phyloP scores from a whole-genome alignment of 1,284 basidiomycete species.

The Neolentinus lepideus region DNA sequence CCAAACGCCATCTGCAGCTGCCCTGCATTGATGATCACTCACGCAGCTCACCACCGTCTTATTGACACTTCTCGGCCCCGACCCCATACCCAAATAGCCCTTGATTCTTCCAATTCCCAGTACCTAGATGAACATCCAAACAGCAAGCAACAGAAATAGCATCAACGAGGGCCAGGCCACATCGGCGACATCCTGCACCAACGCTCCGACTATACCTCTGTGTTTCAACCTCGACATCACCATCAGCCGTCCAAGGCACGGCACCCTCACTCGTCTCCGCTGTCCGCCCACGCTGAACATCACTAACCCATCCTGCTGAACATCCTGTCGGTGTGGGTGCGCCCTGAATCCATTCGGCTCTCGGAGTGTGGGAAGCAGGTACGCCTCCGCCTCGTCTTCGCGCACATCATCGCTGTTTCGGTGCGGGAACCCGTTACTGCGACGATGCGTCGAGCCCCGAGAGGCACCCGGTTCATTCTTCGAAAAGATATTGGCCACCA shows the following conservation, averaged over 20 bases:
- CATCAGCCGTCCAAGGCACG: conserved; percentile 8
- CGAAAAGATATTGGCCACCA: conserved; percentile 18
- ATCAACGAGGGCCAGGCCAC: conserved; percentile 29
- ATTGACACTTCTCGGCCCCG: too few species aligned
- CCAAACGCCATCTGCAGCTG: too few species aligned
- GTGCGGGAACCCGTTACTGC: background rate
- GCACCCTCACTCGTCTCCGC: conserved; percentile 6
- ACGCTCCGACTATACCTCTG: conserved; percentile 22
- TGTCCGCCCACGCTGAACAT: background rate
- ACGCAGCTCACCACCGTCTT: too few species aligned
- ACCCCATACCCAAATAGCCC: background rate
- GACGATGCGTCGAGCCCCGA: background rate
- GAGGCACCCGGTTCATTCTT: conserved; percentile 7
- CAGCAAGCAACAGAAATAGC: conserved; percentile 18
- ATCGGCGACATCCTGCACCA: conserved; percentile 21
- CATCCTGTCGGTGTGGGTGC: conserved; percentile 11
- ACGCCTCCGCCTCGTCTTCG: background rate
- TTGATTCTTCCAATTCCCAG: background rate
- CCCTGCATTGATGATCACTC: too few species aligned
- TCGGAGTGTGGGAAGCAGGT: background rate
- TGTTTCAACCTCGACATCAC: conserved; percentile 7
- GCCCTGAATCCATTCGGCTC: background rate
- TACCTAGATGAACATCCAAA: conserved; percentile 17
- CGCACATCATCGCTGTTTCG: conserved; percentile 2
- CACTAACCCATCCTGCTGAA: conserved; percentile 16